A percentile compares a stretch with the other conserved stretches of the same genome.
phyloP scores from a whole-genome alignment of 2,329 filamentous ascomycete species.

The Chrysoporthe deuterocubensis region DNA sequence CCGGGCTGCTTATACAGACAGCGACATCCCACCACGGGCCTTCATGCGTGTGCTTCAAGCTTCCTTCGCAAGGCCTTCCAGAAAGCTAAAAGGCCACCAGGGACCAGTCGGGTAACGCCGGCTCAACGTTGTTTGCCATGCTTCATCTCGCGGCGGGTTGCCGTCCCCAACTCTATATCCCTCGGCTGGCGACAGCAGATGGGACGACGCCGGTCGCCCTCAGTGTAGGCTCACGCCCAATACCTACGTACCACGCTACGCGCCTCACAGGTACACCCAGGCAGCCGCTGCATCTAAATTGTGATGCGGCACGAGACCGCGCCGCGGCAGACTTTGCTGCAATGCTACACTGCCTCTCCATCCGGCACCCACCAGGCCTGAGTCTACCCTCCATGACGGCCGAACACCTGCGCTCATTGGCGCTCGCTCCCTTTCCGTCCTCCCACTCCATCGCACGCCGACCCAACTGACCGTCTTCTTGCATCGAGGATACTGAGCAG shows the following conservation, averaged over 20 bases:
- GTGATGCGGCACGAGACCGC: constrained; percentile 9
- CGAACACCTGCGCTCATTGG: constrained; percentile 7
- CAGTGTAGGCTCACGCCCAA: not conserved
- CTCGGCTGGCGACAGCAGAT: too few relatives aligned
- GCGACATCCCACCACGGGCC: too few relatives aligned
- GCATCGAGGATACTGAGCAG: not conserved
- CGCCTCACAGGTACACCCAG: not conserved
- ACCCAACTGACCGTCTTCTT: not conserved
- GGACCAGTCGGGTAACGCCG: not conserved
- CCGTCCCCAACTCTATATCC: too few relatives aligned
- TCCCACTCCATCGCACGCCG: not conserved
- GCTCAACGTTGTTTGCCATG: not conserved
- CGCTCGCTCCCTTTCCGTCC: not conserved
- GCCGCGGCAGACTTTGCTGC: constrained; percentile 6
- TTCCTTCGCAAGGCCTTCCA: not conserved
- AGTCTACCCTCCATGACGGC: not conserved
- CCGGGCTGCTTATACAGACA: too few relatives aligned
- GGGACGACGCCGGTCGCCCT: too few relatives aligned
- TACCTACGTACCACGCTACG: not conserved
- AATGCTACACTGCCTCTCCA: constrained; percentile 1
- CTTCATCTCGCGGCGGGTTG: not conserved
- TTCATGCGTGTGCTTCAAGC: too few relatives aligned
- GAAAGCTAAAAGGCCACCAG: not conserved
- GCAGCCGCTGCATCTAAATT: not conserved
- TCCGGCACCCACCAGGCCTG: not conserved